A percentile compares a stretch with the other conserved stretches of the same genome.
Evolutionary conservation across 2,329 filamentous ascomycete species (phyloP).

Genomic region (Raffaelea arxii): DNA sequence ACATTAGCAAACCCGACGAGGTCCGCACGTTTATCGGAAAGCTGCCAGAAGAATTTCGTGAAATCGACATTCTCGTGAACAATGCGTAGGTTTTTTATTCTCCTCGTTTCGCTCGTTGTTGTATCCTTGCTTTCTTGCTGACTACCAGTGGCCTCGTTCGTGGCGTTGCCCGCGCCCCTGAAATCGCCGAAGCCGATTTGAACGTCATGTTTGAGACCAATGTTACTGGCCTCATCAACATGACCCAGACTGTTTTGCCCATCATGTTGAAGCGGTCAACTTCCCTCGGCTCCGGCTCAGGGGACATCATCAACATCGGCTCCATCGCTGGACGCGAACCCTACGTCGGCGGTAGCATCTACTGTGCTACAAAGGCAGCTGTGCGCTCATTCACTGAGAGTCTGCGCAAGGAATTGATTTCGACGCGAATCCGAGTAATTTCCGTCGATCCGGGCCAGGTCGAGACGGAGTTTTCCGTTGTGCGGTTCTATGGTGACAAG

Average conservation of each 20-base stretch:
- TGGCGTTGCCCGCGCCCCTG: slow-evolving; percentile 75
- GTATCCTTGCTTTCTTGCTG: background rate
- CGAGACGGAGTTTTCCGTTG: slow-evolving; percentile 86
- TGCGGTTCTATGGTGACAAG: slow-evolving; percentile 83
- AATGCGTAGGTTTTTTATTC: slow-evolving; percentile 62
- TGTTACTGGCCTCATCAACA: slow-evolving; percentile 87
- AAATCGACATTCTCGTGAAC: slow-evolving; percentile 86
- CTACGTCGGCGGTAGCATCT: slow-evolving; percentile 79
- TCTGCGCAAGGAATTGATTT: slow-evolving; percentile 72
- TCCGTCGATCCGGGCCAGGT: slow-evolving; percentile 88
- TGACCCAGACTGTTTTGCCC: slow-evolving; percentile 84
- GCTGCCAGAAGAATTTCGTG: slow-evolving; percentile 71
- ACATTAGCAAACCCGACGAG: slow-evolving; percentile 73
- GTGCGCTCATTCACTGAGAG: slow-evolving; percentile 77
- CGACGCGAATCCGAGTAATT: slow-evolving; percentile 72
- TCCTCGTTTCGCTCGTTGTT: background rate
- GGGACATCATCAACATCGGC: slow-evolving; percentile 93
- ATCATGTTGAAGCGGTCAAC: slow-evolving; percentile 65
- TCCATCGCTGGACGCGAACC: slow-evolving; percentile 81
- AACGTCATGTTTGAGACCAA: slow-evolving; percentile 86
- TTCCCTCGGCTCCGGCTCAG: slow-evolving; percentile 53
- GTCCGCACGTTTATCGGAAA: slow-evolving; percentile 61
- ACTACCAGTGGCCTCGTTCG: slow-evolving; percentile 68
- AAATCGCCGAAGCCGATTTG: slow-evolving; percentile 75
- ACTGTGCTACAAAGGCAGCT: slow-evolving; percentile 88